A percentile compares a stretch with the other conserved stretches of the same genome.
phyloP scores from a whole-genome alignment of 306 rosid genomes.

The Dryas octopetala region DNA sequence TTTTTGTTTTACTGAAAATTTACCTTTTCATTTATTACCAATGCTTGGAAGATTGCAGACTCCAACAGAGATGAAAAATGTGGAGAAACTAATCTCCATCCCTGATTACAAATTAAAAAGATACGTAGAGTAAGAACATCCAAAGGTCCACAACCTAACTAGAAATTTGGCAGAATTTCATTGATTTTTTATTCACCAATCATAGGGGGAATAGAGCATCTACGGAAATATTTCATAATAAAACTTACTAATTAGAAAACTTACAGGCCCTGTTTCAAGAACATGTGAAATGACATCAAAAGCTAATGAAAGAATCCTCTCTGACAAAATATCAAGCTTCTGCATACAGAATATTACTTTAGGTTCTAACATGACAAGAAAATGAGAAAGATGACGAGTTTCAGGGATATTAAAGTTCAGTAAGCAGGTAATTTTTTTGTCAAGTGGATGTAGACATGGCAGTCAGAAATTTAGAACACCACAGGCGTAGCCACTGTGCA shows the following conservation, averaged over 20 bases:
- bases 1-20: constrained; percentile 22
- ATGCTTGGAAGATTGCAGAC: constrained; percentile 76
- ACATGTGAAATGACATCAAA: constrained; percentile 84
- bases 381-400: neutral
- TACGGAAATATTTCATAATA: constrained; percentile 1
- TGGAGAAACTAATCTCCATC: constrained; percentile 90
- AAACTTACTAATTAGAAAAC: constrained; percentile 27
- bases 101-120: constrained; percentile 49
- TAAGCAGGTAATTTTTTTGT: neutral
- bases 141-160: constrained; percentile 6
- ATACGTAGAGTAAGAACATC: constrained; percentile 16
- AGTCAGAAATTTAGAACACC: constrained; percentile 21
- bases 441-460: neutral
- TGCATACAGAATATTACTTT: constrained; percentile 41
- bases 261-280: constrained; percentile 83
- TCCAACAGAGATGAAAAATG: constrained; percentile 72
- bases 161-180: neutral
- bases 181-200: neutral
- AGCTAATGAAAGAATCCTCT: constrained; percentile 74
- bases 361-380: constrained; percentile 20
- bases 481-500: constrained; percentile 21
- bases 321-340: constrained; percentile 65
- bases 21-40: constrained; percentile 84
- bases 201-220: neutral
- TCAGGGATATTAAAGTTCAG: neutral